phyloP scores from a whole-genome alignment of 2,329 filamentous ascomycete species.

The Sclerotiophoma versabilis region DNA sequence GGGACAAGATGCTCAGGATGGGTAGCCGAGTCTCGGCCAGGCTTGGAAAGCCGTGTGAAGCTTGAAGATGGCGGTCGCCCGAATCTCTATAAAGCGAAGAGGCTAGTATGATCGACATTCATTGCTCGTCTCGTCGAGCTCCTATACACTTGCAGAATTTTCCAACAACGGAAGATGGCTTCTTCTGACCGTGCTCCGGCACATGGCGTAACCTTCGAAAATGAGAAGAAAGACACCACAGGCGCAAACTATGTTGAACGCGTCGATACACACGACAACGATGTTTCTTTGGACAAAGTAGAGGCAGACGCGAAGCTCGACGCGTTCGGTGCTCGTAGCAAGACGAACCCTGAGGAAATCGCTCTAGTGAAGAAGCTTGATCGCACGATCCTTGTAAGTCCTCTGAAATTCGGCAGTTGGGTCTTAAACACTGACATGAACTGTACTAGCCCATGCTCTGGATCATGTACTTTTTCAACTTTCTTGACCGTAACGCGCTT shows the following conservation, averaged over 20 bases:
- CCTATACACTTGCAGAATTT: not conserved
- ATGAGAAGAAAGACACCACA: constrained; percentile 4
- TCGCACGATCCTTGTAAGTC: constrained; percentile 36
- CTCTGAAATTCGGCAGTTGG: too few relatives aligned
- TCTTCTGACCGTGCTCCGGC: not conserved
- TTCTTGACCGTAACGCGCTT: constrained; percentile 68
- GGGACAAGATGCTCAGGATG: constrained; percentile 13
- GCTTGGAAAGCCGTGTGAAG: constrained; percentile 2
- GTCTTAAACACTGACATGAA: not conserved
- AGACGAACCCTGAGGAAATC: constrained; percentile 44
- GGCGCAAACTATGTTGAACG: constrained; percentile 9
- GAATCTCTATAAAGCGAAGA: constrained; percentile 2
- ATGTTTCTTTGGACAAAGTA: constrained; percentile 19
- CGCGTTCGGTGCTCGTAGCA: constrained; percentile 40
- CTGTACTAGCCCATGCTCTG: constrained; percentile 49
- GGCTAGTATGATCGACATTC: not conserved
- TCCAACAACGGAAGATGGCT: not conserved
- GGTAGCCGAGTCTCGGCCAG: constrained; percentile 3
- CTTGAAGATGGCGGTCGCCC: not conserved
- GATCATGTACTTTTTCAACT: constrained; percentile 53
- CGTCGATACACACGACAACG: constrained; percentile 11
- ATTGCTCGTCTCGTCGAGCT: not conserved
- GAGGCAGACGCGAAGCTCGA: constrained; percentile 28
- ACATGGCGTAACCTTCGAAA: not conserved
- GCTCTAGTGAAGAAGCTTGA: constrained; percentile 44